Conservation (phyloP, 78 protist species). For the Salpingoeca rosetta region DNA sequence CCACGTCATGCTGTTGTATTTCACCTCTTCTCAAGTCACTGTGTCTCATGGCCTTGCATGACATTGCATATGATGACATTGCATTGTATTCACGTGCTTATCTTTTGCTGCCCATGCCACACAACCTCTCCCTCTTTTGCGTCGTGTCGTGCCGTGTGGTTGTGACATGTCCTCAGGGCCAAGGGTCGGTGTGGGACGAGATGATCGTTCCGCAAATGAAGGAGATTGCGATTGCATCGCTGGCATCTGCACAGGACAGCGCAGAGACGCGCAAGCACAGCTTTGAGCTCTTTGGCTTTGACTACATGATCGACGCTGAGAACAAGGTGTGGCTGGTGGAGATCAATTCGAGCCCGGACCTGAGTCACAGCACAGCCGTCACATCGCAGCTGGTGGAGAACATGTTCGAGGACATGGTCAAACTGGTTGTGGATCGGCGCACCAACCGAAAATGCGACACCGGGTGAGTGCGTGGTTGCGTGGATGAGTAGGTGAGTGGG, state of each 20-base stretch:
- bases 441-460: background rate
- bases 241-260: background rate
- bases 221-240: background rate
- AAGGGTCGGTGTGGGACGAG: background rate
- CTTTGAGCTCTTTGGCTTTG: conserved; percentile 32
- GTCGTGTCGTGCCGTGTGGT: no score
- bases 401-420: background rate
- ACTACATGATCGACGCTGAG: conserved; percentile 9
- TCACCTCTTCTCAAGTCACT: no score
- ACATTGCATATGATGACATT: no score
- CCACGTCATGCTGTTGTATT: no score
- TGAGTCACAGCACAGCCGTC: background rate
- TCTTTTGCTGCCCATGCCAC: no score
- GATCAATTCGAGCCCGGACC: conserved; percentile 29
- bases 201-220: background rate
- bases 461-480: no score
- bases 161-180: no score
- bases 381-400: background rate
- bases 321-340: conserved; percentile 39
- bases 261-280: background rate
- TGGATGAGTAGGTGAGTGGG: no score
- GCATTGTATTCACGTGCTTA: no score
- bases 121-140: no score
- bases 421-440: background rate
- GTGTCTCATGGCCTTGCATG: no score